Base-by-base conservation (phyloP, 1,284 basidiomycete genomes). In the Phylloporus sp. region DNA sequence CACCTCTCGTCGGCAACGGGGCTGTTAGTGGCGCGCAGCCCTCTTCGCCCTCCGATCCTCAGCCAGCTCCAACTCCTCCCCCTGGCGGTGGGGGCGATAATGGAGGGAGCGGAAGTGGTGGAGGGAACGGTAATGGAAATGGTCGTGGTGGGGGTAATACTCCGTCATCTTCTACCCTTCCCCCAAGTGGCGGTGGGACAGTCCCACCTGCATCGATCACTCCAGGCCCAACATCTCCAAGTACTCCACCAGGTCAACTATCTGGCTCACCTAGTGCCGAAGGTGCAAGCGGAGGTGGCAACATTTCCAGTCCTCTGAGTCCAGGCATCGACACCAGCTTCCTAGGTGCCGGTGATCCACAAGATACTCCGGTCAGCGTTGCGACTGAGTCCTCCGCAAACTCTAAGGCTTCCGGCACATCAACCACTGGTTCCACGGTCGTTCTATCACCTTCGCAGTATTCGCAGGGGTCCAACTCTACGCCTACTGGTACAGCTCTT, bases 1-100 rank as follows among this genome's bases (percentile, higher is more conserved):
- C 68, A 12, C 70, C 79, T 32, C 24, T 85, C 20, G 60, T 84
- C 17, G 37, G 50, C 26, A 20, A 17, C 13, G 63, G 58, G 42
- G 39, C 0, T 60, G 75, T 71, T 34, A 74, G 74, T 6, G 31
- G 44, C 28, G 5, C 52, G 29, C 56, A 57, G 52, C 32, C 70
- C 10, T 32, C 70, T 31, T 12, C 50, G 6, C 40, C 18, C 18
- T 18, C 18, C 20, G 20, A 42, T 12, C 20, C 40, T 12, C 31
- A 47, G 46, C 46, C 24, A 28, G 11, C 46, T 28, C 22, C 50
- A 24, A 34, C 31, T 4, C 50, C 50, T 22, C 20, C 50, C 20
- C 20, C 50, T 39, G 53, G 26, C 50, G 54, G 31, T 20, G 53
- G 58, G 7, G 54, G 37, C 12, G 52, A 56, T 6, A 60, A 53